These are phyloP conservation scores for Termitomyces sp. DNA, from an alignment of 768 basidiomycete genomes.

Conservation along the genomic window DNA sequence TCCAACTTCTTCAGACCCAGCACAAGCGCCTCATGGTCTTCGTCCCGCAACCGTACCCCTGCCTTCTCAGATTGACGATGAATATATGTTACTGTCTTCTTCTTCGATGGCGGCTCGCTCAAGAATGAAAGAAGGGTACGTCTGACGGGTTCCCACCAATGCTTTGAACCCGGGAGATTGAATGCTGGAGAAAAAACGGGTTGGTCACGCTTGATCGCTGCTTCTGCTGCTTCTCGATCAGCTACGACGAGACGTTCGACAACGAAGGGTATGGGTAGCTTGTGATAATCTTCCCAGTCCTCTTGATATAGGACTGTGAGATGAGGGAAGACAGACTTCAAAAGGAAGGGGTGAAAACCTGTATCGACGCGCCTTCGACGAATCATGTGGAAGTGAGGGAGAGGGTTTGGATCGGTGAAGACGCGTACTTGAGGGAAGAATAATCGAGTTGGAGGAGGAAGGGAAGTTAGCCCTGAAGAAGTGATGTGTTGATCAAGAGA, in stretches of 20 bases:
- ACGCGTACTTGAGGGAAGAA: constrained; percentile 66
- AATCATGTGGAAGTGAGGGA: constrained; percentile 27
- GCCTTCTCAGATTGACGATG: constrained; percentile 48
- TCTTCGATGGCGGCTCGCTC: constrained; percentile 21
- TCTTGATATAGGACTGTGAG: constrained; percentile 60
- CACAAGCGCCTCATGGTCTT: constrained; percentile 59
- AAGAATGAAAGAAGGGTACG: constrained; percentile 38
- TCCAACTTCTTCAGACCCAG: constrained; percentile 48
- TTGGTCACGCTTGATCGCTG: constrained; percentile 20
- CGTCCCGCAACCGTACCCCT: constrained; percentile 43
- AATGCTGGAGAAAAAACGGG: constrained; percentile 40
- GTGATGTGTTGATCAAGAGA: constrained; percentile 46
- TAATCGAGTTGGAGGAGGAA: constrained; percentile 66
- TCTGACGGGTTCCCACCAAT: constrained; percentile 69
- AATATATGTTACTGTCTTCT: constrained; percentile 61
- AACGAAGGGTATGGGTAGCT: constrained; percentile 63
- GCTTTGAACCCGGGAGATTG: constrained; percentile 35
- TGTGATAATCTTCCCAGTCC: constrained; percentile 75
- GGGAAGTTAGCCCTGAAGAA: constrained; percentile 38
- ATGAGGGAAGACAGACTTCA: constrained; percentile 69
- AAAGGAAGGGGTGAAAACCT: constrained; percentile 68
- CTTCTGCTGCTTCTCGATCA: constrained; percentile 63
- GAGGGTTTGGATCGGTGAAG: constrained; percentile 42
- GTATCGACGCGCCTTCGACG: constrained; percentile 45
- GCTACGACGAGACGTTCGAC: constrained; percentile 73